A percentile compares a stretch with the other conserved stretches of the same genome.
Conservation (phyloP, 257 asterid genomes). For the Mentha longifolia region DNA sequence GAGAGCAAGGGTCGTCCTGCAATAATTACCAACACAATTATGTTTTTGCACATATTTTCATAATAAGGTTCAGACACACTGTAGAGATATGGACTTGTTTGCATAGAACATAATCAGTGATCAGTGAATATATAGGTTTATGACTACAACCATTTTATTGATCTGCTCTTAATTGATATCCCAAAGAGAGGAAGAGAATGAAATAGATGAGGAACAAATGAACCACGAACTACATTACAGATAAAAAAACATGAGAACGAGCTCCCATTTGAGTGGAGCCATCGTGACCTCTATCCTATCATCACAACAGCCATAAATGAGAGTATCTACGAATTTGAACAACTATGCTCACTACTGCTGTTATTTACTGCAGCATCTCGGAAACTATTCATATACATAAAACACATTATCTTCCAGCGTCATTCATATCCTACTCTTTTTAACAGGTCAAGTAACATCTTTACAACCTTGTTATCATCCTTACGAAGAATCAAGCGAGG, state of each 20-base stretch:
- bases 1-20: conserved; percentile 63
- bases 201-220: too few species aligned
- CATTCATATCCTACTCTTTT: too few species aligned
- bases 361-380: not conserved
- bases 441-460: too few species aligned
- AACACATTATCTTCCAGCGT: too few species aligned
- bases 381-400: too few species aligned
- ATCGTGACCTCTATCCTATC: not conserved
- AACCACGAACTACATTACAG: too few species aligned
- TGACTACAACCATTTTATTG: not conserved
- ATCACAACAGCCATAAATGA: not conserved
- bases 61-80: not conserved
- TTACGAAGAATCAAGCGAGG: too few species aligned
- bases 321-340: not conserved
- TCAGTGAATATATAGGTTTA: too few species aligned
- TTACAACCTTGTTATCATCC: too few species aligned
- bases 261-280: not conserved
- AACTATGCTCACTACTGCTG: not conserved
- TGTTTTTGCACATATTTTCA: not conserved
- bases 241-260: not conserved
- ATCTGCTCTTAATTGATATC: not conserved
- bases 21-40: not conserved
- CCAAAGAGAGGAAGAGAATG: not conserved
- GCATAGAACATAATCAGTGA: too few species aligned
- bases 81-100: too few species aligned